Conservation (phyloP, 495 filamentous ascomycete genomes). For the Daldinia caldariorum region DNA sequence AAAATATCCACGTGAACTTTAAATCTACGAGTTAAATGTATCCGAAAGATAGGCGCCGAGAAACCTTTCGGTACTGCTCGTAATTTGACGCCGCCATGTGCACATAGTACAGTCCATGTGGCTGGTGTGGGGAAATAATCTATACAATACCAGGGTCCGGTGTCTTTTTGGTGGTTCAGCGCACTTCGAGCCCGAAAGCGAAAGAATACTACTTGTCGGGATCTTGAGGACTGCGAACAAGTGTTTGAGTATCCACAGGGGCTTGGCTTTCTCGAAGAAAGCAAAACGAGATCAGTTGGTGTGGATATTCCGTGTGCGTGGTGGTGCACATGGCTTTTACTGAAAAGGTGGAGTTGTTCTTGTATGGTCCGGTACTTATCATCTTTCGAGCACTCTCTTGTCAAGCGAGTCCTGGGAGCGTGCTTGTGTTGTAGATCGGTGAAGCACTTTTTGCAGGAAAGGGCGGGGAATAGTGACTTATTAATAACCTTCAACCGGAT, state of each 20-base stretch:
- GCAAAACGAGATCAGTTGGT: constrained; percentile 25
- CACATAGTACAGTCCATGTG: too few relatives aligned
- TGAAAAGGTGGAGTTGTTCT: constrained; percentile 36
- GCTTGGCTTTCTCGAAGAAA: constrained; percentile 29
- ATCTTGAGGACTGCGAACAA: not conserved
- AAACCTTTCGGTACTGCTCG: not conserved
- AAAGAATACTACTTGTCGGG: not conserved
- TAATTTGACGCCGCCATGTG: constrained; percentile 1
- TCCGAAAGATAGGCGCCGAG: not conserved
- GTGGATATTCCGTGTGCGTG: constrained; percentile 32
- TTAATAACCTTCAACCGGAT: constrained; percentile 40
- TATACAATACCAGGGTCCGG: not conserved
- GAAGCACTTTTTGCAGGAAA: constrained; percentile 22
- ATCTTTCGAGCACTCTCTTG: constrained; percentile 2
- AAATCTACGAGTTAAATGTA: constrained; percentile 7
- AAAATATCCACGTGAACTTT: constrained; percentile 16
- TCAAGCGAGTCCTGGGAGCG: constrained; percentile 28
- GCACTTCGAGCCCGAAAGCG: constrained; percentile 10
- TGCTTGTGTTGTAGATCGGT: constrained; percentile 28
- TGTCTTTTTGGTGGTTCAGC: constrained; percentile 4
- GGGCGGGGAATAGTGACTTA: constrained; percentile 36
- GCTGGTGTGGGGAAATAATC: constrained; percentile 6
- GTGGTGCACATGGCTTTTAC: constrained; percentile 36
- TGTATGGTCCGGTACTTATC: constrained; percentile 8
- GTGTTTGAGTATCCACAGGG: constrained; percentile 25